A percentile compares a stretch with the other conserved stretches of the same genome.
phyloP scores from a whole-genome alignment of 2,329 filamentous ascomycete species.

The Polytolypa hystricis region DNA sequence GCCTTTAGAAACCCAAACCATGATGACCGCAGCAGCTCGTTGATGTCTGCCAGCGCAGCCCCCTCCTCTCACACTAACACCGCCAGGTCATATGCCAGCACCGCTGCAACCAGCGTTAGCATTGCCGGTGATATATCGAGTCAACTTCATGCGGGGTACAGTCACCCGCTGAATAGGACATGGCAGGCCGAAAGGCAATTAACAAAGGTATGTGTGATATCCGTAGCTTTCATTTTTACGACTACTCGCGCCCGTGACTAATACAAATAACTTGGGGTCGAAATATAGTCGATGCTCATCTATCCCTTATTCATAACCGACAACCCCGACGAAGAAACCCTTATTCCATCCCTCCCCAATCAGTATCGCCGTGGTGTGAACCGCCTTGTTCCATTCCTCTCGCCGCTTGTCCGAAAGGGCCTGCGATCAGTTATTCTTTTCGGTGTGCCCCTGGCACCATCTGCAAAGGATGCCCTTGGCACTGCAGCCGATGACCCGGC shows the following conservation, averaged over 20 bases:
- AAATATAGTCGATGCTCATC: conserved; percentile 88
- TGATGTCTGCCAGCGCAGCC: conserved; percentile 27
- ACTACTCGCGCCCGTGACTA: no score
- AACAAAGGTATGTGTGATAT: conserved; percentile 58
- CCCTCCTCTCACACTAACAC: conserved; percentile 26
- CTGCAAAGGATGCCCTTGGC: conserved; percentile 80
- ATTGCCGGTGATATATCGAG: conserved; percentile 60
- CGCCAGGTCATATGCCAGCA: conserved; percentile 36
- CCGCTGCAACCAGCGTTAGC: conserved; percentile 40
- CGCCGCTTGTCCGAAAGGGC: conserved; percentile 78
- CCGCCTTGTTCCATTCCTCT: conserved; percentile 71
- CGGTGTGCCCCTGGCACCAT: conserved; percentile 72
- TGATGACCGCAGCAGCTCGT: conserved; percentile 34
- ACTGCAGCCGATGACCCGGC: conserved; percentile 86
- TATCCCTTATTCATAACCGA: conserved; percentile 96
- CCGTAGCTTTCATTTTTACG: background rate
- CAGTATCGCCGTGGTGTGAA: conserved; percentile 83
- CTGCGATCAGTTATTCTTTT: conserved; percentile 91
- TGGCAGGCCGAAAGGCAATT: conserved; percentile 80
- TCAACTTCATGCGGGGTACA: conserved; percentile 73
- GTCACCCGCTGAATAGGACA: conserved; percentile 63
- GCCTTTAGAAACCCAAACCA: conserved; percentile 32
- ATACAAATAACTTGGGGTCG: no score
- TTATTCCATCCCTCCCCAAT: conserved; percentile 82
- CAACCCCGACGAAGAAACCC: conserved; percentile 78